phyloP scores from a whole-genome alignment of 2,329 filamentous ascomycete species.

The Ceratocystis variospora region DNA sequence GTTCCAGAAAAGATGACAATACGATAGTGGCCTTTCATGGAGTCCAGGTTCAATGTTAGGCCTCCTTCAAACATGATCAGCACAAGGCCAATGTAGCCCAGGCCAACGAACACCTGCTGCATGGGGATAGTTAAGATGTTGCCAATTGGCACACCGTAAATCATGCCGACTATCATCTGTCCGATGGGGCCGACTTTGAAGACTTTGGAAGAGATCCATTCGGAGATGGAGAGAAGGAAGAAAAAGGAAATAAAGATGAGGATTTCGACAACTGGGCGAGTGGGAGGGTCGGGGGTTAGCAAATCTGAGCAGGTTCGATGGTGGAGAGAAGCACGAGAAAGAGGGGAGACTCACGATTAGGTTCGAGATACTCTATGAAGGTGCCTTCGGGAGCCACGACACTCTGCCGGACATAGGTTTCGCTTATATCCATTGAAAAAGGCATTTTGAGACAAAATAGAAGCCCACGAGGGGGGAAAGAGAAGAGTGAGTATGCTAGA shows the following conservation, averaged over 20 bases:
- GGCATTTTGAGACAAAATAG: not conserved
- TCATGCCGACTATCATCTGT: slow-evolving; percentile 34
- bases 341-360: slow-evolving; percentile 24
- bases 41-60: slow-evolving; percentile 32
- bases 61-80: slow-evolving; percentile 40
- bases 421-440: not conserved
- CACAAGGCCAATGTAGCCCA: slow-evolving; percentile 36
- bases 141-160: slow-evolving; percentile 33
- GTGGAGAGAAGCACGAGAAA: not conserved
- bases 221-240: slow-evolving; percentile 30
- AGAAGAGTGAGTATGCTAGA: not conserved
- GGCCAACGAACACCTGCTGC: slow-evolving; percentile 33
- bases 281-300: not conserved
- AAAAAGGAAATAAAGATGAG: slow-evolving; percentile 34
- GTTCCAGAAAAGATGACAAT: slow-evolving; percentile 31
- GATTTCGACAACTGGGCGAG: slow-evolving; percentile 27
- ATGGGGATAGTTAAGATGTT: slow-evolving; percentile 31
- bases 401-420: not conserved
- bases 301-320: not conserved
- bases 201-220: slow-evolving; percentile 30
- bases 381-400: slow-evolving; percentile 15
- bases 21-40: slow-evolving; percentile 32
- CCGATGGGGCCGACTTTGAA: slow-evolving; percentile 34
- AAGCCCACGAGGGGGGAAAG: too few species aligned
- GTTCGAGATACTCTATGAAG: slow-evolving; percentile 31